These are phyloP conservation scores for Orobanche coerulescens DNA, from an alignment of 257 asterid species.

Conservation along the genomic window DNA sequence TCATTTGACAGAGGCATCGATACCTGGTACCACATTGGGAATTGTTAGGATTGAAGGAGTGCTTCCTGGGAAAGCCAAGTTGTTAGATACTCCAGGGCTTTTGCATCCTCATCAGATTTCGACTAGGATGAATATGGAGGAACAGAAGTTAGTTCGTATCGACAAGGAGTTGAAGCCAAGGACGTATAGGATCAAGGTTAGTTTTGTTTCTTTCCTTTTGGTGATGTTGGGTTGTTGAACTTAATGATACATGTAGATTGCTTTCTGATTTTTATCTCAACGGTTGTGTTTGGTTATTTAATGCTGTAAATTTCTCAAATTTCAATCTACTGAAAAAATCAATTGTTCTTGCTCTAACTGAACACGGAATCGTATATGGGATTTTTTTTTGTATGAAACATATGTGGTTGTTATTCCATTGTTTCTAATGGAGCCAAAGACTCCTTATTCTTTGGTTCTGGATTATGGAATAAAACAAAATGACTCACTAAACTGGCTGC, in stretches of 20 bases:
- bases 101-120: slow-evolving; percentile 85
- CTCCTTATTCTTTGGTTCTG: too few species aligned
- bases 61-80: slow-evolving; percentile 74
- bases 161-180: slow-evolving; percentile 77
- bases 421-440: too few species aligned
- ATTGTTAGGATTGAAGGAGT: slow-evolving; percentile 83
- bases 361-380: not conserved
- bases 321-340: not conserved
- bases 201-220: slow-evolving; percentile 3
- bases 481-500: too few species aligned
- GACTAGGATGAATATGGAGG: slow-evolving; percentile 64
- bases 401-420: too few species aligned
- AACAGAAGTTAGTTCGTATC: slow-evolving; percentile 56
- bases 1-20: slow-evolving; percentile 81
- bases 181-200: slow-evolving; percentile 84
- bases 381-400: not conserved
- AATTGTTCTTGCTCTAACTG: not conserved
- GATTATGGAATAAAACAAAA: too few species aligned
- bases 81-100: slow-evolving; percentile 90
- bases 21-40: slow-evolving; percentile 87
- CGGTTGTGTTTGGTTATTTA: not conserved
- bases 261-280: not conserved
- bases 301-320: not conserved
- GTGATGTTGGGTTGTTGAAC: not conserved
- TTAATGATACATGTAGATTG: not conserved